Percentiles rank a stretch among this genome's conserved stretches.
These are phyloP conservation scores for Lignosus rhinocerotis DNA, from an alignment of 1,284 basidiomycete species.

Conservation along the genomic window DNA sequence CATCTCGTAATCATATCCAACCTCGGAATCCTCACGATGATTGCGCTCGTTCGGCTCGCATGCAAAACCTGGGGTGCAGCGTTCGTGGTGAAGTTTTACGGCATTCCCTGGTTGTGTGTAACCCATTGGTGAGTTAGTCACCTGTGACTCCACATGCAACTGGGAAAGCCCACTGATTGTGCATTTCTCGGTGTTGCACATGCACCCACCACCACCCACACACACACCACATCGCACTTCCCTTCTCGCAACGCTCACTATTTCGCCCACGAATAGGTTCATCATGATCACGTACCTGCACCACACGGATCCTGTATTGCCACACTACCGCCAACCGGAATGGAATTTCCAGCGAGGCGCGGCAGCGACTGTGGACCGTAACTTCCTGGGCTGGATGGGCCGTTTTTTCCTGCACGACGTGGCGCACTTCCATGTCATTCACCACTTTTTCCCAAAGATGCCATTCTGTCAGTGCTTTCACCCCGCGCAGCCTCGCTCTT, in stretches of 20 bases:
- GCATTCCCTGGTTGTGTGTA: conserved; percentile 57
- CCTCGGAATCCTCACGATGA: conserved; percentile 51
- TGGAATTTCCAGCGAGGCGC: conserved; percentile 62
- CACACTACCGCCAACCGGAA: conserved; percentile 42
- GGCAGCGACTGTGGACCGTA: conserved; percentile 55
- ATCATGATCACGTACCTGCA: conserved; percentile 44
- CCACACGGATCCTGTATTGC: conserved; percentile 41
- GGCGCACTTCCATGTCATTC: conserved; percentile 44
- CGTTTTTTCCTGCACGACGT: conserved; percentile 46
- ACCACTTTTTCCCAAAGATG: conserved; percentile 40
- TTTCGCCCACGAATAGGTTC: conserved; percentile 28
- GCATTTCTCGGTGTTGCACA: conserved; percentile 37
- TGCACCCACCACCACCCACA: not conserved
- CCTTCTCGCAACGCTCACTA: not conserved
- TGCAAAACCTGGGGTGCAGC: conserved; percentile 37
- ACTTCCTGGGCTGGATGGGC: conserved; percentile 52
- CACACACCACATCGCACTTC: not conserved
- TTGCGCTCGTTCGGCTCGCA: conserved; percentile 40
- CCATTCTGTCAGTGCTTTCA: conserved; percentile 31
- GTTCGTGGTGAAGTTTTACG: conserved; percentile 53
- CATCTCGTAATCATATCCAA: conserved; percentile 57
- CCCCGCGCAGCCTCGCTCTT: not conserved
- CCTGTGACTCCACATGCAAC: not conserved
- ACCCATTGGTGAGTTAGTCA: conserved; percentile 49
- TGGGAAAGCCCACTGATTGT: conserved; percentile 46